Base-by-base conservation (phyloP, 345 rosid genomes). In the Lepidium didymum region DNA sequence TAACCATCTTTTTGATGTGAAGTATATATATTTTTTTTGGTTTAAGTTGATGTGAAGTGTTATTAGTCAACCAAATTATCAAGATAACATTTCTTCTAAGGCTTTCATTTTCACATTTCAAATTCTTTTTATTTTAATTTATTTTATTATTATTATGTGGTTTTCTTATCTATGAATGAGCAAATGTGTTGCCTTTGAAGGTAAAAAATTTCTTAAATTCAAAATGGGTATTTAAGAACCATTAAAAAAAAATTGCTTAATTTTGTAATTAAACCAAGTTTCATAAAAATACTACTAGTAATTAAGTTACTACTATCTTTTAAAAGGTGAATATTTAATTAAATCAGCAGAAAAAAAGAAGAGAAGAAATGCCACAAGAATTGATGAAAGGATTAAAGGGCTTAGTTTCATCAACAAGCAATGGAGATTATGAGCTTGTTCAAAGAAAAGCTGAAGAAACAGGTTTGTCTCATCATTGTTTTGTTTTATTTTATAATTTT, bases 391-490 rank as follows among this genome's bases (percentile, higher is more conserved):
- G 90, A 51, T 35, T 79, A 36, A 87, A 85, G 77, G 47, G 82
- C 61, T 64, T 65, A 73, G 68, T 61, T 46, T 76, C 61, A 14
- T 56, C 83, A 0, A 74, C 63, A 67, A 82, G 58, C 75, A 80
- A 79, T 60, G 79, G 83, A 15, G 96, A 90, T 81, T 71, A 73
- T 75, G 88, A 90, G 67, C 81, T 93, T 38, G 96, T 94, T 73
- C 89, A 84, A 60, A 75, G 98, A 52, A 93, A 90, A 82, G 98
- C 97, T 70, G 94, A 80, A 82, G 97, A 93, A 87, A 92, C 98
- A 78, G 98, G 98, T 92, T 67, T 18, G 38, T 53, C 21, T 56
- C 33, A 62, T 18, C 66, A 18, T 34, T 27, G 13, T 31, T 47
- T 2, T 7, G 27, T 14, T 31, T 2, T 53, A 10, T 13, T n/a